Evolutionary conservation across 768 basidiomycete species (phyloP).

Genomic region (Macrolepiota fuliginosa): DNA sequence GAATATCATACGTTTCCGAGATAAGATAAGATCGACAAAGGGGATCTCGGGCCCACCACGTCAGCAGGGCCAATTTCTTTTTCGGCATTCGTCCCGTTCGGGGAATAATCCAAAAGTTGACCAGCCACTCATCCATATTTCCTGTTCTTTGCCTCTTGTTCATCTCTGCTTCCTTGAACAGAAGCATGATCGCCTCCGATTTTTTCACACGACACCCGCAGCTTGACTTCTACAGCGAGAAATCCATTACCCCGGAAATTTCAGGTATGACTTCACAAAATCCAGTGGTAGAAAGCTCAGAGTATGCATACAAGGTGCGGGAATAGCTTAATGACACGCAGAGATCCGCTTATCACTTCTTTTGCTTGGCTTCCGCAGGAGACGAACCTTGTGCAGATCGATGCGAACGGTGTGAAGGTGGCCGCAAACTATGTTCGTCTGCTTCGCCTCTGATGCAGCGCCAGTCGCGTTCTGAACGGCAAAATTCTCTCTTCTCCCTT

Average conservation of each 20-base stretch:
- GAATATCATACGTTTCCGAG: background rate
- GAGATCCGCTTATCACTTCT: slow-evolving; percentile 3
- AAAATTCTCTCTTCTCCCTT: slow-evolving; percentile 6
- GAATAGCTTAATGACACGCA: slow-evolving; percentile 1
- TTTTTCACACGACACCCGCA: background rate
- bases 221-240: slow-evolving; percentile 20
- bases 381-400: slow-evolving; percentile 58
- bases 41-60: slow-evolving; percentile 2
- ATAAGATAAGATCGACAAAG: slow-evolving; percentile 21
- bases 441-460: background rate
- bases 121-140: background rate
- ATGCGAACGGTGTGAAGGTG: slow-evolving; percentile 54
- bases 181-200: background rate
- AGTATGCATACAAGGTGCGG: slow-evolving; percentile 56
- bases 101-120: slow-evolving; percentile 9
- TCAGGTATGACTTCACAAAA: slow-evolving; percentile 31
- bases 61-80: slow-evolving; percentile 6
- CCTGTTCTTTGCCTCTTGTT: background rate
- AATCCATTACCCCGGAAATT: slow-evolving; percentile 23
- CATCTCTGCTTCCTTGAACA: background rate
- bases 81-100: background rate
- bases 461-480: slow-evolving; percentile 2
- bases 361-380: slow-evolving; percentile 33
- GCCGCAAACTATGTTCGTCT: slow-evolving; percentile 66
- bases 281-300: slow-evolving; percentile 58